Percentiles rank a stretch among this genome's conserved stretches.
phyloP scores from a whole-genome alignment of 805 yeast genomes.

The Yarrowia porcina region DNA sequence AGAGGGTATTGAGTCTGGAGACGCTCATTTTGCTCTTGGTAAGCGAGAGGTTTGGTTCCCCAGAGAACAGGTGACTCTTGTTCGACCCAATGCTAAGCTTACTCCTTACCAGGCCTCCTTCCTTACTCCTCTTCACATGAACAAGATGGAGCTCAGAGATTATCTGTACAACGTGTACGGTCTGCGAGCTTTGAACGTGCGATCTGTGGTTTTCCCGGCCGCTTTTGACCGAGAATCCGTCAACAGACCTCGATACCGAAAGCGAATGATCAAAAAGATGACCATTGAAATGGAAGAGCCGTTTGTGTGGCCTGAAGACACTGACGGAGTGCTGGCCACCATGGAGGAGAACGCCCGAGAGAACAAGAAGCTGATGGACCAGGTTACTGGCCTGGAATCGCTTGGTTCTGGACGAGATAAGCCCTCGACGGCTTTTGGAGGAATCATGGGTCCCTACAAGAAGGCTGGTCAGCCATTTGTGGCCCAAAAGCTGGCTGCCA shows the following conservation, averaged over 20 bases:
- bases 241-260: slow-evolving; percentile 65
- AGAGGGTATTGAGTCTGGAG: slow-evolving; percentile 11
- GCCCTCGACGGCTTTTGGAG: slow-evolving; percentile 72
- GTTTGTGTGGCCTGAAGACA: slow-evolving; percentile 79
- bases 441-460: slow-evolving; percentile 57
- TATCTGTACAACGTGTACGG: slow-evolving; percentile 89
- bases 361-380: slow-evolving; percentile 51
- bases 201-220: slow-evolving; percentile 79
- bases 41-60: slow-evolving; percentile 77
- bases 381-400: slow-evolving; percentile 42
- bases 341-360: slow-evolving; percentile 45
- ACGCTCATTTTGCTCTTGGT: slow-evolving; percentile 78
- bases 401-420: slow-evolving; percentile 64
- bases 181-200: slow-evolving; percentile 79
- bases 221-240: slow-evolving; percentile 59
- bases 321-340: slow-evolving; percentile 27
- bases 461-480: slow-evolving; percentile 65
- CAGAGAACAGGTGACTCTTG: slow-evolving; percentile 69
- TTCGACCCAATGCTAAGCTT: slow-evolving; percentile 92
- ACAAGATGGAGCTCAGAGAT: slow-evolving; percentile 91
- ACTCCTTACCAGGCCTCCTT: slow-evolving; percentile 97
- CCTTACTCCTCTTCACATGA: slow-evolving; percentile 88
- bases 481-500: slow-evolving; percentile 43
- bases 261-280: slow-evolving; percentile 88
- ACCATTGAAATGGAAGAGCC: slow-evolving; percentile 95